Conservation (phyloP, 345 rosid species). For the Sonneratia alba region DNA sequence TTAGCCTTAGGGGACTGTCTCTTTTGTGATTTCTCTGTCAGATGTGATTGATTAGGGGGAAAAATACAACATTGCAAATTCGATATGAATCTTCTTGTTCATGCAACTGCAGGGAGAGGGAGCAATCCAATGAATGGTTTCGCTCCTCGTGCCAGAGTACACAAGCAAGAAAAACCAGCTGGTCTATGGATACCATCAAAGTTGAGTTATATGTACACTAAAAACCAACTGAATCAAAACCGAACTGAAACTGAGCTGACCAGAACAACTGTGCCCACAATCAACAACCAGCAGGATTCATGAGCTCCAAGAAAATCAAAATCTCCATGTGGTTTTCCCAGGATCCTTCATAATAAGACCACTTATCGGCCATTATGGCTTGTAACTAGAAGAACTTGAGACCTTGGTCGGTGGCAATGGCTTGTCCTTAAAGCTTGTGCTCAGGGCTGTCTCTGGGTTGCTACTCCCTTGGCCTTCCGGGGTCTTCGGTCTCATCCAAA, state of each 20-base stretch:
- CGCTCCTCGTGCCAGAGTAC: constrained; percentile 14
- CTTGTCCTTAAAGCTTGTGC: constrained; percentile 63
- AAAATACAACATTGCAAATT: neutral
- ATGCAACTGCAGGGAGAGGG: too few relatives aligned
- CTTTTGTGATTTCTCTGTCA: neutral
- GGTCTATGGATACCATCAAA: constrained; percentile 22
- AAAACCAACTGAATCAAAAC: neutral
- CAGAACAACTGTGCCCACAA: constrained; percentile 1
- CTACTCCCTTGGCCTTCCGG: constrained; percentile 42
- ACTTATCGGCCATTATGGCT: constrained; percentile 31
- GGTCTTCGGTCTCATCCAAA: constrained; percentile 73
- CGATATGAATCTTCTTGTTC: neutral
- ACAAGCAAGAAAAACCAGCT: constrained; percentile 21
- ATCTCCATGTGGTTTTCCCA: neutral
- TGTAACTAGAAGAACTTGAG: constrained; percentile 53
- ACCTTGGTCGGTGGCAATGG: constrained; percentile 44
- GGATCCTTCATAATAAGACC: neutral
- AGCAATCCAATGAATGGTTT: too few relatives aligned
- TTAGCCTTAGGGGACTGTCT: neutral
- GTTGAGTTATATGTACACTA: constrained; percentile 15
- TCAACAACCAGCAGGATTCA: neutral
- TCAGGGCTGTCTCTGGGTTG: constrained; percentile 41
- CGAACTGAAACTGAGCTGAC: constrained; percentile 11
- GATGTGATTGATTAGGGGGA: neutral
- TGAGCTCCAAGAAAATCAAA: neutral